These are phyloP conservation scores for Blastobotrys illinoisensis DNA, from an alignment of 1,139 yeast species.

Conservation along the genomic window DNA sequence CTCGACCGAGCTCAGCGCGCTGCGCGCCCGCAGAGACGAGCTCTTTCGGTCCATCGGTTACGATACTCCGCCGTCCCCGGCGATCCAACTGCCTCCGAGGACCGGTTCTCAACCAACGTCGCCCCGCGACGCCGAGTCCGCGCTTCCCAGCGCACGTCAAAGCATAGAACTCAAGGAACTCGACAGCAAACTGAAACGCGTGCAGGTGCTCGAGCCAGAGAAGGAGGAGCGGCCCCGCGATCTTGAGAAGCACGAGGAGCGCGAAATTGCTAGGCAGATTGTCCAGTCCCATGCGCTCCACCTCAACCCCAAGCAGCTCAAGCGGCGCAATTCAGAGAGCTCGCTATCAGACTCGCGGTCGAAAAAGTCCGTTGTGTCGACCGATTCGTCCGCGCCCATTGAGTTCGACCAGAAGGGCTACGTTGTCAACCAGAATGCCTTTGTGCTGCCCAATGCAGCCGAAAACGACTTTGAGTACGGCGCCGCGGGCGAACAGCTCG, in stretches of 20 bases:
- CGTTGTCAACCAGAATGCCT: not conserved
- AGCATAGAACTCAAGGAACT: not conserved
- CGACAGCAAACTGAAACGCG: slow-evolving; percentile 2
- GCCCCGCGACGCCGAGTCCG: not conserved
- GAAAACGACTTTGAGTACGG: not conserved
- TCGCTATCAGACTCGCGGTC: not conserved
- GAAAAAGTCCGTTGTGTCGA: not conserved
- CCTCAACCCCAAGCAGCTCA: not conserved
- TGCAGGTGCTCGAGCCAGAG: slow-evolving; percentile 23
- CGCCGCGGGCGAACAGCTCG: not conserved
- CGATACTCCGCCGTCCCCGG: not conserved
- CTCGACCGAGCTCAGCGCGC: slow-evolving; percentile 2
- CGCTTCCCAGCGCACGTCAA: not conserved
- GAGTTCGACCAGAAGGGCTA: not conserved
- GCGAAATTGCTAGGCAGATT: slow-evolving; percentile 22
- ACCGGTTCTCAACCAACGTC: not conserved
- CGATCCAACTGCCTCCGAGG: not conserved
- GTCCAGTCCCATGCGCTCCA: slow-evolving; percentile 22
- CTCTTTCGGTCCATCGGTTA: not conserved
- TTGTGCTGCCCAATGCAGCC: not conserved
- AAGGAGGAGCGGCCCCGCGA: slow-evolving; percentile 16
- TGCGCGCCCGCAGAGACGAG: not conserved
- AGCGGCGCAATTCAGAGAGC: not conserved
- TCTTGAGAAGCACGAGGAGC: slow-evolving; percentile 16
- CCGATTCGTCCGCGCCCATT: not conserved